A percentile compares a stretch with the other conserved stretches of the same genome.
phyloP scores from a whole-genome alignment of 768 basidiomycete species.

The Udeniomyces megalosporus region DNA sequence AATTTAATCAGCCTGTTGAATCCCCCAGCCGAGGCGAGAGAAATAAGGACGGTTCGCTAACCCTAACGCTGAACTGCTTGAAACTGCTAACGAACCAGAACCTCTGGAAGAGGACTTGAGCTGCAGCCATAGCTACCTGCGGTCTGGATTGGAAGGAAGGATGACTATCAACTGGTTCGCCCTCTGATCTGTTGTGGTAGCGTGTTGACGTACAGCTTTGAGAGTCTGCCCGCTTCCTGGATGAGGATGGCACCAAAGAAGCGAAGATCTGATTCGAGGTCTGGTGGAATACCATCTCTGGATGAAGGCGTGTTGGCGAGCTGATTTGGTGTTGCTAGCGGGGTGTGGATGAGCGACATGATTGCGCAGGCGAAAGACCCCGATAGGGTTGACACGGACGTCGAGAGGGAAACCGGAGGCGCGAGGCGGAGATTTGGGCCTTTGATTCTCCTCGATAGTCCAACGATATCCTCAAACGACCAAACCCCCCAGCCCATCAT shows the following conservation, averaged over 20 bases:
- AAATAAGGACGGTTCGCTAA: slow-evolving; percentile 33
- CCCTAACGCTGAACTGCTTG: slow-evolving; percentile 85
- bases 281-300: slow-evolving; percentile 61
- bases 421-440: no score
- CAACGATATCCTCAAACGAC: no score
- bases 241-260: slow-evolving; percentile 87
- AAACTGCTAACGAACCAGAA: slow-evolving; percentile 94
- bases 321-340: slow-evolving; percentile 66
- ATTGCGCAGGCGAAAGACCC: no score
- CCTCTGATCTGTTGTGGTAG: no score
- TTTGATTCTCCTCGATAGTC: no score
- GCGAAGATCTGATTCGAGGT: slow-evolving; percentile 74
- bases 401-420: no score
- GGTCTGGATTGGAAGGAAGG: slow-evolving; percentile 34
- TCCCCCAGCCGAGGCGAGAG: no score
- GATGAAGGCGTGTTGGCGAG: slow-evolving; percentile 62
- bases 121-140: slow-evolving; percentile 91
- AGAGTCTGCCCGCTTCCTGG: slow-evolving; percentile 78
- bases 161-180: not conserved
- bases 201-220: slow-evolving; percentile 54
- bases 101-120: slow-evolving; percentile 87
- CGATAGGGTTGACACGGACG: no score
- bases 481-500: no score
- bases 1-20: no score
- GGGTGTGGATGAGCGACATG: slow-evolving; percentile 43